Conservation (phyloP, 441 rosid species). For the Heliophila coronopifolia region DNA sequence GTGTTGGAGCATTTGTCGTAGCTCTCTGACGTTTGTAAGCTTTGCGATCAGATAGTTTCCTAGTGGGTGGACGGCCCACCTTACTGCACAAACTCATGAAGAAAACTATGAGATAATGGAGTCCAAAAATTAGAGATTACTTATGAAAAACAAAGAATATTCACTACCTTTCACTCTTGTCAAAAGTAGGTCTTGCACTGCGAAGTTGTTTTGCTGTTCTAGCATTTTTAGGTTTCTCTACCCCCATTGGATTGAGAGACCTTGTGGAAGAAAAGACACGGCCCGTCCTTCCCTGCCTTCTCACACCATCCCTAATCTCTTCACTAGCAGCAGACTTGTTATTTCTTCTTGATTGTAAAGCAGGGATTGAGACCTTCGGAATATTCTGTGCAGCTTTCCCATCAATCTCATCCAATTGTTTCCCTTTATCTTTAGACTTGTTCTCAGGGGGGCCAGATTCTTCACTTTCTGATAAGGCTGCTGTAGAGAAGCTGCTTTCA, state of each 20-base stretch:
- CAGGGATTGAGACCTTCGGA: conserved; percentile 55
- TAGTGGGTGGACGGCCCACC: conserved; percentile 80
- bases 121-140: neutral
- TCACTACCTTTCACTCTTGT: conserved; percentile 72
- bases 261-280: conserved; percentile 62
- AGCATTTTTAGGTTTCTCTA: conserved; percentile 64
- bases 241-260: conserved; percentile 45
- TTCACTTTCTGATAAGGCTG: conserved; percentile 88
- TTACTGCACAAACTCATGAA: conserved; percentile 53
- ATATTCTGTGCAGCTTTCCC: conserved; percentile 57
- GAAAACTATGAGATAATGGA: conserved; percentile 29
- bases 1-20: conserved; percentile 44
- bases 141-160: conserved; percentile 16
- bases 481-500: conserved; percentile 50
- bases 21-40: conserved; percentile 76
- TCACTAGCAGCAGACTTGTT: conserved; percentile 56
- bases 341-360: conserved; percentile 68
- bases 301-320: conserved; percentile 70
- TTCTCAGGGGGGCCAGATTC: conserved; percentile 78
- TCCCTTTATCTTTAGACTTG: conserved; percentile 64
- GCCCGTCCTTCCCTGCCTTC: conserved; percentile 83
- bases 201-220: conserved; percentile 84
- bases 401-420: conserved; percentile 65
- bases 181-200: conserved; percentile 65
- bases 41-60: conserved; percentile 88